phyloP scores from a whole-genome alignment of 768 basidiomycete genomes.

The Astraeus odoratus region DNA sequence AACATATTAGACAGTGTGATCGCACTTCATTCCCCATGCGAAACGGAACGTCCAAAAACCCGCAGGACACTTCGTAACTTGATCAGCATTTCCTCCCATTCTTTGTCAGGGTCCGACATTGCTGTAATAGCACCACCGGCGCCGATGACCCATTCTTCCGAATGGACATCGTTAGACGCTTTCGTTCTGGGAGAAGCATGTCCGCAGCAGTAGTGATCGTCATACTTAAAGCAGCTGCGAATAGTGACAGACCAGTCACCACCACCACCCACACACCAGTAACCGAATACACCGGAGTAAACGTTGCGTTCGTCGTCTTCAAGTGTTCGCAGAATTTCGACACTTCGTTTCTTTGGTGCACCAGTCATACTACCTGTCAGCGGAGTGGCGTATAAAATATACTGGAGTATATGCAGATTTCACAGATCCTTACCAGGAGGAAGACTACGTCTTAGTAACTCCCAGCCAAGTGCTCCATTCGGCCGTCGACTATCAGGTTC shows the following conservation, averaged over 20 bases:
- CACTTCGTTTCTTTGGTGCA: constrained; percentile 90
- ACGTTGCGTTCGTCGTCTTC: constrained; percentile 68
- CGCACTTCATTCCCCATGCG: constrained; percentile 15
- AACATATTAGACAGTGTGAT: neutral
- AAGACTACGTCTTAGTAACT: constrained; percentile 69
- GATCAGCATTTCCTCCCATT: constrained; percentile 93
- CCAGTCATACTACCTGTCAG: constrained; percentile 90
- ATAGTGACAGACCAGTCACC: constrained; percentile 95
- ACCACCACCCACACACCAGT: constrained; percentile 82
- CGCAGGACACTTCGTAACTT: constrained; percentile 77
- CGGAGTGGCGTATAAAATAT: neutral
- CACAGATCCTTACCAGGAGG: constrained; percentile 62
- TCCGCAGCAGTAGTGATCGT: constrained; percentile 25
- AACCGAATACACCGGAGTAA: constrained; percentile 93
- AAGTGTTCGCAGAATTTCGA: constrained; percentile 78
- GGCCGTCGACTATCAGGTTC: constrained; percentile 30
- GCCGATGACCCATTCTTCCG: constrained; percentile 70
- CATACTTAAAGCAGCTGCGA: constrained; percentile 81
- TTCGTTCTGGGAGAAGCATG: constrained; percentile 7
- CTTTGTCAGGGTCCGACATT: constrained; percentile 73
- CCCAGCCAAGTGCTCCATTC: constrained; percentile 58
- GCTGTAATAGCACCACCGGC: constrained; percentile 98
- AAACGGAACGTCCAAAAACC: constrained; percentile 43
- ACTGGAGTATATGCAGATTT: no score
- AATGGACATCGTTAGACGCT: constrained; percentile 3